Base-by-base conservation (phyloP, 2,329 filamentous ascomycete genomes). In the Hypoxylon sp. region DNA sequence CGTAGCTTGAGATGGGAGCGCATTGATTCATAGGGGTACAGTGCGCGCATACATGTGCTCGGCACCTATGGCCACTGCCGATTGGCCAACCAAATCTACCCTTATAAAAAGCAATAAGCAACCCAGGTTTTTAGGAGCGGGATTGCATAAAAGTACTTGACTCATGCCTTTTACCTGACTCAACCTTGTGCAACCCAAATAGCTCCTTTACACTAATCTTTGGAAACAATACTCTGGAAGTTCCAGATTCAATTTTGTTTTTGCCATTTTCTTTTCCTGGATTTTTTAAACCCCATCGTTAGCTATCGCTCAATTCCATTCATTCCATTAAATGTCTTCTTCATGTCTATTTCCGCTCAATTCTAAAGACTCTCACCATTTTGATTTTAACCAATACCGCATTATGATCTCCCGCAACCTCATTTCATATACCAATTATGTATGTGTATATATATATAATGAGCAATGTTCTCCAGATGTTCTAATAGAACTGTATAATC, bases 101-200 rank as follows among this genome's bases (percentile, higher is more conserved):
- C 27, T 55, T 65, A 68, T 70, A 68, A 27, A 6, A 0, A 0
- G 0, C 13, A 63, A 68, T 66, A 53, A 53, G 56, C 7, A 7
- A 0, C 10, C 7, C 1, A 44, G 32, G 21, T 13, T 17, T 6
- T 63, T 55, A 69, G 70, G 70, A 72, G 70, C 67, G 70, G 70
- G 70, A 71, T 69, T 71, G 68, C 50, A 65, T 72, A 72, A 69
- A 68, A 71, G 70, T 63, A 72, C 64, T 70, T 67, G 63, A 67
- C 62, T 72, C 66, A 69, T 72, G 70, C 70, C 70, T 72, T 72
- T 72, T 72, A 72, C 70, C 70, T 69, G 66, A 72, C 67, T 69
- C 63, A 67, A 70, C 68, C 70, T 64, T 72, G 68, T 65, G 62
- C 29, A 67, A 71, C 70, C 70, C 70, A 72, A 54, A 62, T 65